Evolutionary conservation across 2,329 filamentous ascomycete genomes (phyloP).

Genomic region (Claviceps sp.): DNA sequence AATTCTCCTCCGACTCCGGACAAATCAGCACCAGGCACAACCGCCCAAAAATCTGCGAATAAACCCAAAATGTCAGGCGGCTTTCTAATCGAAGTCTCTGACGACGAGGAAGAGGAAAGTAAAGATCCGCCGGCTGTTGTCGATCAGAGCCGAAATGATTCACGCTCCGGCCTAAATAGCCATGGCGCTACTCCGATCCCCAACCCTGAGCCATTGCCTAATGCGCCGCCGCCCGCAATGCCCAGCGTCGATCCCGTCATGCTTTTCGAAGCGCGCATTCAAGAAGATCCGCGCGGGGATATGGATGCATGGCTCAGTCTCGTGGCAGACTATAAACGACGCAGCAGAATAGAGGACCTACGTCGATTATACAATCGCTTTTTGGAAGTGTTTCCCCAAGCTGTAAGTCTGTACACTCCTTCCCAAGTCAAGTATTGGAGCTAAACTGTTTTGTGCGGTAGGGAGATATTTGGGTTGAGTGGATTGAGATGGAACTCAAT

Average conservation of each 20-base stretch:
- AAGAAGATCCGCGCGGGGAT: constrained; percentile 84
- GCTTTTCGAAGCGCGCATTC: constrained; percentile 78
- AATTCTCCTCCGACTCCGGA: constrained; percentile 24
- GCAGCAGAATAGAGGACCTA: constrained; percentile 69
- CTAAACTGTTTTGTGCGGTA: constrained; percentile 24
- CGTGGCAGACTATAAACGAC: constrained; percentile 71
- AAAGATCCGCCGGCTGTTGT: constrained; percentile 9
- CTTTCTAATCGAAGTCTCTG: constrained; percentile 46
- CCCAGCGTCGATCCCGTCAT: constrained; percentile 53
- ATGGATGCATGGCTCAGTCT: constrained; percentile 82
- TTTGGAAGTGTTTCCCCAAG: constrained; percentile 74
- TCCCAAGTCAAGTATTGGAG: background rate
- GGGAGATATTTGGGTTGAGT: constrained; percentile 86
- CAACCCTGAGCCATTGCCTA: constrained; percentile 15
- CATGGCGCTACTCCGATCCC: constrained; percentile 11
- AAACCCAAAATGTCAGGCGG: constrained; percentile 49
- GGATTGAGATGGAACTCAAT: constrained; percentile 79
- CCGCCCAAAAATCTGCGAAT: constrained; percentile 16
- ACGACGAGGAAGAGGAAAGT: constrained; percentile 36
- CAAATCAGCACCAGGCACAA: constrained; percentile 14
- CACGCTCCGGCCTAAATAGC: constrained; percentile 5
- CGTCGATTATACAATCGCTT: constrained; percentile 76
- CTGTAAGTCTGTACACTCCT: constrained; percentile 45
- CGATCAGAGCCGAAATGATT: constrained; percentile 7
- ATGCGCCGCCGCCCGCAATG: constrained; percentile 23